phyloP scores from a whole-genome alignment of 139 green algal genomes.

The Penium margaritaceum region DNA sequence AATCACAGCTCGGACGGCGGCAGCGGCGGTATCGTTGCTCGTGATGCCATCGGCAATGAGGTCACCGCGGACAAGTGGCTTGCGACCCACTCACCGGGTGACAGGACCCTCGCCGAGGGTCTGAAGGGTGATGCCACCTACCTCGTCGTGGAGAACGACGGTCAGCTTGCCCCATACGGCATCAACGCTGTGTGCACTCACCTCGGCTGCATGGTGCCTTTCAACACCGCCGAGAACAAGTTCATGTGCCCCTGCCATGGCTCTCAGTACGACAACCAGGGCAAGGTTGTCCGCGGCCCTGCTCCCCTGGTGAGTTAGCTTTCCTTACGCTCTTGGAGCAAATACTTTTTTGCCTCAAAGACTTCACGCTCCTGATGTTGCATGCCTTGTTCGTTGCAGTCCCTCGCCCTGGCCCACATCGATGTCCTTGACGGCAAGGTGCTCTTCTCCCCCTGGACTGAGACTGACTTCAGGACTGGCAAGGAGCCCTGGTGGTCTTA shows the following conservation, averaged over 20 bases:
- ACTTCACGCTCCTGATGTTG: too few species aligned
- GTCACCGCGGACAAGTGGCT: constrained; percentile 74
- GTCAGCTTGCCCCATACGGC: constrained; percentile 79
- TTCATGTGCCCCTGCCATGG: constrained; percentile 99
- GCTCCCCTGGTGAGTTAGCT: constrained; percentile 74
- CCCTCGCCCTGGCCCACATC: constrained; percentile 84
- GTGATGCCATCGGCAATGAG: constrained; percentile 92
- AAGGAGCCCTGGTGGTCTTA: constrained; percentile 82
- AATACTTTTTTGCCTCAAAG: too few species aligned
- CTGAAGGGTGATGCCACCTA: constrained; percentile 98
- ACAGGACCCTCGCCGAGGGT: constrained; percentile 80
- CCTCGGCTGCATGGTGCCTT: constrained; percentile 96
- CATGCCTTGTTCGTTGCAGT: too few species aligned
- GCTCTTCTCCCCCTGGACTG: constrained; percentile 81
- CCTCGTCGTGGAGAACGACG: constrained; percentile 83
- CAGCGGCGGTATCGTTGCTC: constrained; percentile 70
- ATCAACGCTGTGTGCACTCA: constrained; percentile 99
- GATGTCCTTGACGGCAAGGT: constrained; percentile 71
- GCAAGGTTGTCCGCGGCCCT: constrained; percentile 88
- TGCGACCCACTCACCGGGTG: constrained; percentile 71
- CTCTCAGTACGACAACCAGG: constrained; percentile 91
- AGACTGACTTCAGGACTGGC: constrained; percentile 93
- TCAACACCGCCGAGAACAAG: constrained; percentile 95
- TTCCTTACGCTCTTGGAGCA: too few species aligned
- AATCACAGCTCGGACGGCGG: constrained; percentile 69